Evolutionary conservation across 805 yeast species (phyloP), one percentile per base, ranked within the genome.

Genomic region (Nakazawaea wyomingensis): DNA sequence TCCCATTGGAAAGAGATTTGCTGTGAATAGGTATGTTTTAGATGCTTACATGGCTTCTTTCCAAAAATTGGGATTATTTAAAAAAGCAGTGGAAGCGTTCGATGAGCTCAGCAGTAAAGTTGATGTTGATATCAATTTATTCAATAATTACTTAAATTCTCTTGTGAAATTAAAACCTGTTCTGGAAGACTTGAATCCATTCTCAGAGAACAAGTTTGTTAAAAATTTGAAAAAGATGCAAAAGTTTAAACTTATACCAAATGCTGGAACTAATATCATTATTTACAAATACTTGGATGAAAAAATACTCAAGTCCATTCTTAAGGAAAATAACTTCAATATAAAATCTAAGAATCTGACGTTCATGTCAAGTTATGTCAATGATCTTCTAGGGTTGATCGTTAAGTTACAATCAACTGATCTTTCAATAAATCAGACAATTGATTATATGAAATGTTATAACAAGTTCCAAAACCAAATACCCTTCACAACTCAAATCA

Each of bases 251-350:
- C 8, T 41, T 5, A 16, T 17, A 14, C 41, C 46, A n/a, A 37
- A 43, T 26, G 9, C 14, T 8, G 42, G 34, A 5, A 43, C 46
- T 24, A 37, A 29, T 34, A 28, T 38, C 16, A 16, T 43, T 14
- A 14, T 43, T 17, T 16, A 13, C 18, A 37, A 38, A 18, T 38
- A 33, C 20, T 37, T 37, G 14, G 43, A 43, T 16, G 20, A 34
- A 11, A 33, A 38, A 29, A 14, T 41, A 5, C 9, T 10, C 7
- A 21, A 34, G 29, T 27, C n/a, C 28, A 32, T 27, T 14, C 17
- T 16, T 8, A 17, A 6, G 36, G 34, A 39, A 20, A 21, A 13
- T 11, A 16, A 31, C 31, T 21, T 9, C 5, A 16, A n/a, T 4
- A 9, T 37, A 5, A 21, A 31, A n/a, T 14, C 4, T 2, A 9